Evolutionary conservation across 2,329 filamentous ascomycete genomes (phyloP).

Genomic region (Triangularia setosa): DNA sequence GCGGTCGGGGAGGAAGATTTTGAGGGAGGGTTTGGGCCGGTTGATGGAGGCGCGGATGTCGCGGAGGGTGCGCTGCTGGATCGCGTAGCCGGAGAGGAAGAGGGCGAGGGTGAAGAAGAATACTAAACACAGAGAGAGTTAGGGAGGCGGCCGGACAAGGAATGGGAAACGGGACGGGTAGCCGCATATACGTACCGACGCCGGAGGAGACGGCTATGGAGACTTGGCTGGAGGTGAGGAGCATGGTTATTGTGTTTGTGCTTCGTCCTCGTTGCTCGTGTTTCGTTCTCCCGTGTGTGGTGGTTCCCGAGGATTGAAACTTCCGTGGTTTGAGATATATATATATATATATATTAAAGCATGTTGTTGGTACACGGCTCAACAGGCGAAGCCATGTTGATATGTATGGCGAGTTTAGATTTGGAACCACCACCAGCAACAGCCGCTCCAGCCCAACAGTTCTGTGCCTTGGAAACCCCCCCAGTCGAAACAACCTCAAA

Average conservation of each 20-base stretch:
- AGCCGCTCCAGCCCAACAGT: neutral
- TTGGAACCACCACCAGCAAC: neutral
- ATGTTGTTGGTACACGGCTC: neutral
- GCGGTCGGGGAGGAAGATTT: conserved; percentile 48
- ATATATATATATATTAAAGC: neutral
- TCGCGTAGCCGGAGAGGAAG: conserved; percentile 80
- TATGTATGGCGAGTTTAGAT: neutral
- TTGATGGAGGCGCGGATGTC: conserved; percentile 72
- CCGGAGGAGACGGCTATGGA: conserved; percentile 61
- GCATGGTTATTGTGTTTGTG: conserved; percentile 34
- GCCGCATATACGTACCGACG: conserved; percentile 57
- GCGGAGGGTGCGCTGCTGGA: conserved; percentile 81
- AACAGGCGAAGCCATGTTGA: neutral
- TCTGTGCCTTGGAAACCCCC: conserved; percentile 6
- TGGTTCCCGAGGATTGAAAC: neutral
- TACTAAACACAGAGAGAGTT: conserved; percentile 43
- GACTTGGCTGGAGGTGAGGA: conserved; percentile 68
- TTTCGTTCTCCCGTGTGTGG: neutral
- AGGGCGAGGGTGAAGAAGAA: conserved; percentile 74
- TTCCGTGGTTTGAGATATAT: neutral
- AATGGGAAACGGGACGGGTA: conserved; percentile 1
- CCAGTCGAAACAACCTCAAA: conserved; percentile 5
- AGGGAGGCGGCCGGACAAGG: neutral
- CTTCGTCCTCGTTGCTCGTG: neutral
- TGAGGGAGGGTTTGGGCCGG: conserved; percentile 45